Evolutionary conservation across 1,284 basidiomycete genomes (phyloP).

Genomic region (Meripilus lineatus): DNA sequence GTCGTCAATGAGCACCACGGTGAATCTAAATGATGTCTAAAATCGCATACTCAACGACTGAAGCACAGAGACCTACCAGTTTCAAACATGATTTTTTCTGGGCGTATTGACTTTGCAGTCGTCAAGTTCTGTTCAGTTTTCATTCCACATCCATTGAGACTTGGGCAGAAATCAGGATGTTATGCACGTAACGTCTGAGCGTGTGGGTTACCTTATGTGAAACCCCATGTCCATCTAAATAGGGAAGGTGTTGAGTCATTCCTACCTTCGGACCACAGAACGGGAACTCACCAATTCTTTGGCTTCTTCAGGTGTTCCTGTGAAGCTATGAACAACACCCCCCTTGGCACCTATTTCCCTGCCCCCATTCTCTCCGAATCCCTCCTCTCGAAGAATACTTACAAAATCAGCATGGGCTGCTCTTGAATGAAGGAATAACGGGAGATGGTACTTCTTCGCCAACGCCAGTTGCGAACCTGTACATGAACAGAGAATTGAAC

Average conservation of each 20-base stretch:
- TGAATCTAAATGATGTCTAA: slow-evolving; percentile 45
- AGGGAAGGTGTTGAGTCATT: slow-evolving; percentile 7
- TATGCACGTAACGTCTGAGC: neutral
- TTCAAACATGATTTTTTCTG: slow-evolving; percentile 72
- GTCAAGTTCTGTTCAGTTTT: slow-evolving; percentile 75
- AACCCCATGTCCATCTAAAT: slow-evolving; percentile 66
- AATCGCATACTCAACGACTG: neutral
- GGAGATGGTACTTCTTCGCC: slow-evolving; percentile 70
- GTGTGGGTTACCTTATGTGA: slow-evolving; percentile 49
- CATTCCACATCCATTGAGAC: slow-evolving; percentile 81
- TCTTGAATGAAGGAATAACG: slow-evolving; percentile 84
- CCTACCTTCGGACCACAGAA: neutral
- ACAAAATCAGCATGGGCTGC: slow-evolving; percentile 75
- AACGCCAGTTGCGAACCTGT: slow-evolving; percentile 60
- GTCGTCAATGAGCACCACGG: slow-evolving; percentile 83
- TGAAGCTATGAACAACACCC: slow-evolving; percentile 88
- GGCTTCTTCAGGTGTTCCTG: slow-evolving; percentile 66
- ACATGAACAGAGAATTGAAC: neutral
- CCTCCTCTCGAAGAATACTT: slow-evolving; percentile 60
- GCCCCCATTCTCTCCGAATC: slow-evolving; percentile 58
- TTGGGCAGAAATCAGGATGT: slow-evolving; percentile 16
- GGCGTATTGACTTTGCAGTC: slow-evolving; percentile 55
- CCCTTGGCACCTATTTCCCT: slow-evolving; percentile 49
- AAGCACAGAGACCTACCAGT: slow-evolving; percentile 47
- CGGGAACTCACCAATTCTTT: slow-evolving; percentile 56